Evolutionary conservation across 345 rosid genomes (phyloP).

Genomic region (Euphorbia tirucalli): DNA sequence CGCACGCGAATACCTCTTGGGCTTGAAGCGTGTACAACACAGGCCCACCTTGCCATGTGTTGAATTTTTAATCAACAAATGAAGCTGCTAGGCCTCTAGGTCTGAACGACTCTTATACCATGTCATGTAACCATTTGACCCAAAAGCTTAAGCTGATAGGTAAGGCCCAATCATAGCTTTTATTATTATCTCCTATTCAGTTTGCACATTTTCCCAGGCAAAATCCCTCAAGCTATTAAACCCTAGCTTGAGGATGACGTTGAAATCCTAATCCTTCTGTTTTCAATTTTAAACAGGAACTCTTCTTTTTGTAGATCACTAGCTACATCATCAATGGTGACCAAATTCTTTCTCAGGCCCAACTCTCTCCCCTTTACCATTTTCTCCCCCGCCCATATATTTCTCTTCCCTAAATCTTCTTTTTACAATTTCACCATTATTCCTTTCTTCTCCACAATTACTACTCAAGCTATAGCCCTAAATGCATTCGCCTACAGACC

Average conservation of each 20-base stretch:
- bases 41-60: too few species aligned
- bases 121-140: too few species aligned
- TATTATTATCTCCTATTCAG: too few species aligned
- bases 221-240: neutral
- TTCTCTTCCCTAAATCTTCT: slow-evolving; percentile 35
- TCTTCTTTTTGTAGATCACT: neutral
- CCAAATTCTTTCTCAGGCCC: slow-evolving; percentile 44
- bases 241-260: neutral
- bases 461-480: slow-evolving; percentile 3
- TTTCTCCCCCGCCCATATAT: slow-evolving; percentile 26
- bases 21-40: too few species aligned
- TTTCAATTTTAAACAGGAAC: neutral
- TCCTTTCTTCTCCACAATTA: slow-evolving; percentile 29
- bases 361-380: slow-evolving; percentile 31
- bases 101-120: too few species aligned
- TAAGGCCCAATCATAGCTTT: too few species aligned
- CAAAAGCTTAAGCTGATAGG: too few species aligned
- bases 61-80: too few species aligned
- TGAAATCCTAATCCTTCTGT: neutral
- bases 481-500: slow-evolving; percentile 58
- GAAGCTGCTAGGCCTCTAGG: too few species aligned
- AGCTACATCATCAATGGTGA: slow-evolving; percentile 30
- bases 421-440: slow-evolving; percentile 7
- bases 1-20: too few species aligned
- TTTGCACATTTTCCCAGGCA: slow-evolving; percentile 1